Conservation (phyloP, 148 eudicot species). For the Simmondsia chinensis region DNA sequence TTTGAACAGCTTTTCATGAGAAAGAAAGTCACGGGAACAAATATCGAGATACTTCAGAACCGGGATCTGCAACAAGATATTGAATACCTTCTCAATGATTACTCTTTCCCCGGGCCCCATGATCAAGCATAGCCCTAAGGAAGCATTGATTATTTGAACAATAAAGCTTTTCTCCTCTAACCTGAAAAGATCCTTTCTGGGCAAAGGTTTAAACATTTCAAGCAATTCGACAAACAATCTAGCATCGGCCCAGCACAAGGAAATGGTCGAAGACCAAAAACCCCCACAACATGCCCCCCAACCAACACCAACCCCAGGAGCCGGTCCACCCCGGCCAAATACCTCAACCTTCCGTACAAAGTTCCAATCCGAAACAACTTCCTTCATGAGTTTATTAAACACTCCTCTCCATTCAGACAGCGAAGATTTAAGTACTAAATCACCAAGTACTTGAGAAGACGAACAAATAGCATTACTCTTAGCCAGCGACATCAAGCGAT, state of each 20-base stretch:
- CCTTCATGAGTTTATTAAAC: slow-evolving; percentile 31
- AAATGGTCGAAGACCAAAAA: slow-evolving; percentile 51
- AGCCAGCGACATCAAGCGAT: slow-evolving; percentile 44
- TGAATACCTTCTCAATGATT: slow-evolving; percentile 41
- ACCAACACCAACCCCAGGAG: slow-evolving; percentile 92
- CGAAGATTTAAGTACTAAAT: slow-evolving; percentile 46
- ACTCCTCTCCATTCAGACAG: slow-evolving; percentile 29
- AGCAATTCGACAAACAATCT: slow-evolving; percentile 47
- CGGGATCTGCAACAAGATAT: slow-evolving; percentile 41
- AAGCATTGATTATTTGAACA: slow-evolving; percentile 38
- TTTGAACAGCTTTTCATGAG: slow-evolving; percentile 16
- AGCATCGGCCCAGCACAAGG: slow-evolving; percentile 62
- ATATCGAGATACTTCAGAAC: slow-evolving; percentile 49
- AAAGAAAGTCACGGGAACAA: slow-evolving; percentile 33
- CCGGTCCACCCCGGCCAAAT: slow-evolving; percentile 91
- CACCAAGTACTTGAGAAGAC: slow-evolving; percentile 27
- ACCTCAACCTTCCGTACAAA: slow-evolving; percentile 41
- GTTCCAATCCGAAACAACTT: slow-evolving; percentile 39
- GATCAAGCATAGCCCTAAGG: slow-evolving; percentile 35
- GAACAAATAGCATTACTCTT: slow-evolving; percentile 14
- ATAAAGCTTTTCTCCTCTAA: slow-evolving; percentile 27
- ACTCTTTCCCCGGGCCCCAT: slow-evolving; percentile 51
- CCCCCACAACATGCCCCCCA: slow-evolving; percentile 91
- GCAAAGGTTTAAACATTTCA: slow-evolving; percentile 21
- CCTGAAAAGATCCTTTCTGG: slow-evolving; percentile 10